phyloP scores from a whole-genome alignment of 2,329 filamentous ascomycete species.

The Pseudogymnoascus sp. region DNA sequence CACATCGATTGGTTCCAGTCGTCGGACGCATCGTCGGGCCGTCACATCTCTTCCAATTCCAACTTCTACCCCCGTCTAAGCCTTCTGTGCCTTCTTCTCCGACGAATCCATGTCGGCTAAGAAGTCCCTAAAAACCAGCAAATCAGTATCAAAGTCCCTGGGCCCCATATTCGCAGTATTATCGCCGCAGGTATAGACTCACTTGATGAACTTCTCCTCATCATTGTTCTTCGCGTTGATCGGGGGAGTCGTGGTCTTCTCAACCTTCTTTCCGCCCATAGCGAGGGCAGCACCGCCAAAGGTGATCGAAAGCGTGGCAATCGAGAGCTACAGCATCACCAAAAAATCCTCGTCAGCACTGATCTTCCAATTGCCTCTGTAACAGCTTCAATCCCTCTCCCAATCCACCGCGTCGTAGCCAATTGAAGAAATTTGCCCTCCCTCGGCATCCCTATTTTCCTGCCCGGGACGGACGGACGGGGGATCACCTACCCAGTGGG shows the following conservation, averaged over 20 bases:
- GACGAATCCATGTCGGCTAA: slow-evolving; percentile 2
- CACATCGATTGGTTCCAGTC: slow-evolving; percentile 9
- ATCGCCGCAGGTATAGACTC: background rate
- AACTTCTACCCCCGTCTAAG: background rate
- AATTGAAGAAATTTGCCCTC: background rate
- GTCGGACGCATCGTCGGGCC: slow-evolving; percentile 5
- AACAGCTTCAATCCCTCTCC: background rate
- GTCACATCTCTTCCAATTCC: background rate
- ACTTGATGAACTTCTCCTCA: slow-evolving; percentile 15
- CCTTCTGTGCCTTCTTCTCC: slow-evolving; percentile 12
- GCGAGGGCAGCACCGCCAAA: slow-evolving; percentile 11
- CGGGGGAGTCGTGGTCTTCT: background rate
- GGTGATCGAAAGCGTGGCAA: slow-evolving; percentile 5
- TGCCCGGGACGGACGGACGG: background rate
- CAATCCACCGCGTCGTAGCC: background rate
- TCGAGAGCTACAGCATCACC: slow-evolving; percentile 9
- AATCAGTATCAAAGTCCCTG: background rate
- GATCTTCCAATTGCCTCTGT: background rate
- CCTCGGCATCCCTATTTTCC: slow-evolving; percentile 1
- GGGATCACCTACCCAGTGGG: slow-evolving; percentile 10
- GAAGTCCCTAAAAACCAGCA: slow-evolving; percentile 3
- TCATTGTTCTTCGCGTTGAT: slow-evolving; percentile 11
- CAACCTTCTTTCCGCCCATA: slow-evolving; percentile 7
- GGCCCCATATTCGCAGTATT: background rate
- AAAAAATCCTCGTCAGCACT: background rate